Evolutionary conservation across 306 rosid species (phyloP).

Genomic region (Medicago lupulina): DNA sequence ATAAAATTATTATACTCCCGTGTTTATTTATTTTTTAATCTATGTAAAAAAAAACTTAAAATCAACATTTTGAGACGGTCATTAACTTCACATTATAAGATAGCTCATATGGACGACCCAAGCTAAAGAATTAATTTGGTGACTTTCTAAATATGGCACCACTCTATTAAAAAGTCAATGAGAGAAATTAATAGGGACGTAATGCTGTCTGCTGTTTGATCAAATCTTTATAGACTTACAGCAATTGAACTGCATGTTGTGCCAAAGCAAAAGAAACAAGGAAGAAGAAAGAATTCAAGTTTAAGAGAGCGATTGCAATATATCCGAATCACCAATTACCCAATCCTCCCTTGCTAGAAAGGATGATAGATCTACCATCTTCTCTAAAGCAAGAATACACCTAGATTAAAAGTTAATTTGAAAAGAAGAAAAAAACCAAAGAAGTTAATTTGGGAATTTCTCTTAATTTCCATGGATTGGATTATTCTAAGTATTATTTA

Average conservation of each 20-base stretch:
- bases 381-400: not conserved
- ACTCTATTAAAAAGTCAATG: slow-evolving; percentile 27
- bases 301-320: not conserved
- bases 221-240: slow-evolving; percentile 33
- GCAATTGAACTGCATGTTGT: slow-evolving; percentile 9
- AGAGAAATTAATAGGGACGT: slow-evolving; percentile 29
- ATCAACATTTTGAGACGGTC: not conserved
- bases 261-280: not conserved
- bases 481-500: too few species aligned
- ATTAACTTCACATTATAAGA: slow-evolving; percentile 1
- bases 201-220: slow-evolving; percentile 28
- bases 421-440: too few species aligned
- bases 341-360: too few species aligned
- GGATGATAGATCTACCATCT: not conserved
- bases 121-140: slow-evolving; percentile 3
- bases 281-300: not conserved
- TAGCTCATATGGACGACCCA: not conserved
- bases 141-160: slow-evolving; percentile 28
- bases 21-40: too few species aligned
- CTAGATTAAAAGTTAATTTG: not conserved
- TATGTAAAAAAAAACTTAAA: too few species aligned
- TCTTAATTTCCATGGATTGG: too few species aligned
- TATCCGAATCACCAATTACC: too few species aligned
- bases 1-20: too few species aligned
- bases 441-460: too few species aligned